Conservation (phyloP, 495 filamentous ascomycete species). For the Aspergillus bertholletiae region DNA sequence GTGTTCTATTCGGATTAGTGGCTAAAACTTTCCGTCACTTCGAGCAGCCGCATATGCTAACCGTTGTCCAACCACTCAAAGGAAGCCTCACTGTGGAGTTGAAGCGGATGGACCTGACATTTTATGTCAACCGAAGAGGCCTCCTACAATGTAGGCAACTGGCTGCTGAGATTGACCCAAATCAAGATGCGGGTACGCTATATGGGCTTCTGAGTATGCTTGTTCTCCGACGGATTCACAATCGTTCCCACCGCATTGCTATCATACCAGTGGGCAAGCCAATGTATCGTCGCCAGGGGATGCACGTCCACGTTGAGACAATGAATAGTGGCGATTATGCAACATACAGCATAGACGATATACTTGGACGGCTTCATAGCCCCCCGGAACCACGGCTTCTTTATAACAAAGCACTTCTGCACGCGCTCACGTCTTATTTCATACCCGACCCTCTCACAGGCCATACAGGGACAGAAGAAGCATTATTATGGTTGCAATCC, state of each 20-base stretch:
- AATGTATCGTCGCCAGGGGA: conserved; percentile 1
- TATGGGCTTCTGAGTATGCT: conserved; percentile 54
- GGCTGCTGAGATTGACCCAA: conserved; percentile 45
- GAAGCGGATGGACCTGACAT: conserved; percentile 48
- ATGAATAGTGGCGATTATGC: conserved; percentile 32
- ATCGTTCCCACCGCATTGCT: conserved; percentile 38
- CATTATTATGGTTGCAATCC: conserved; percentile 41
- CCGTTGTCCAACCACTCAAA: conserved; percentile 27
- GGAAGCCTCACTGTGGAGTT: conserved; percentile 36
- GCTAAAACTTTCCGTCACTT: conserved; percentile 27
- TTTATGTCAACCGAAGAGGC: conserved; percentile 31
- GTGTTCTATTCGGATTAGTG: conserved; percentile 24
- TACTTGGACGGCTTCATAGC: conserved; percentile 45
- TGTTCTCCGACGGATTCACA: conserved; percentile 38
- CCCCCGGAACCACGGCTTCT: conserved; percentile 47
- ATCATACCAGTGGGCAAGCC: conserved; percentile 46
- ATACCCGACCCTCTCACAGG: conserved; percentile 54
- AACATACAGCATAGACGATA: conserved; percentile 41
- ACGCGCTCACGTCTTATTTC: conserved; percentile 55
- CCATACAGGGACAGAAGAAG: conserved; percentile 59
- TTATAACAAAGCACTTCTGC: conserved; percentile 50
- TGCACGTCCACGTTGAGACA: conserved; percentile 43
- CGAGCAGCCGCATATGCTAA: conserved; percentile 28
- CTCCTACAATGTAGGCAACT: conserved; percentile 26
- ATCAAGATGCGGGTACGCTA: conserved; percentile 50